Evolutionary conservation across 2,329 filamentous ascomycete species (phyloP).

Genomic region (Curvularia sp.): DNA sequence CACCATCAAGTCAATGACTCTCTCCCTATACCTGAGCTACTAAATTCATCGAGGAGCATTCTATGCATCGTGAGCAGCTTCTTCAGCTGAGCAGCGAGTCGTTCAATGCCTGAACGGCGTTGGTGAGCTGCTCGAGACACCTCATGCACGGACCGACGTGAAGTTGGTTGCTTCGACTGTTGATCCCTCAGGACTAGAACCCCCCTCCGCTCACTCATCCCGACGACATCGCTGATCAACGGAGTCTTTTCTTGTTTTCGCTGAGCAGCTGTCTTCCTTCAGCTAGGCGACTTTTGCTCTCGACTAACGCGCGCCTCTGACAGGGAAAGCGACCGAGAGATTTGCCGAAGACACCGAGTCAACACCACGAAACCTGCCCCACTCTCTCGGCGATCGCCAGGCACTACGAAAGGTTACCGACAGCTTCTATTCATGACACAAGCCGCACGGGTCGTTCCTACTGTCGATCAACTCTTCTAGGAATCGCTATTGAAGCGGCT

Average conservation of each 20-base stretch:
- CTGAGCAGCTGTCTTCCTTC: not conserved
- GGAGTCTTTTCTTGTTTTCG: not conserved
- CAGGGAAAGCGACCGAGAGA: slow-evolving; percentile 4
- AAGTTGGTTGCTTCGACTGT: slow-evolving; percentile 5
- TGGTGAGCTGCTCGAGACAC: slow-evolving; percentile 1
- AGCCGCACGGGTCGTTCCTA: not conserved
- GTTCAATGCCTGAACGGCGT: not conserved
- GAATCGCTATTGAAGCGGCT: not conserved
- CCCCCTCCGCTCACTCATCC: not conserved
- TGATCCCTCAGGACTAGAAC: not conserved
- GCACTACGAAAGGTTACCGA: not conserved
- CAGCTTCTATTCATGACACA: not conserved
- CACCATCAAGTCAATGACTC: not conserved
- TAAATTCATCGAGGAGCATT: not conserved
- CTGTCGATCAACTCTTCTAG: not conserved
- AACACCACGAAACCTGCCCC: not conserved
- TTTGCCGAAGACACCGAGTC: slow-evolving; percentile 9
- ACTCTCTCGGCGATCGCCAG: not conserved
- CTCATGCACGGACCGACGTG: slow-evolving; percentile 6
- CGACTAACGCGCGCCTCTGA: not conserved
- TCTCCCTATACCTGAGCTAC: not conserved
- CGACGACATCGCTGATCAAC: not conserved
- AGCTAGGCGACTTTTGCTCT: not conserved
- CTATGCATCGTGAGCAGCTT: not conserved
- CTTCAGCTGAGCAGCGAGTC: too few species aligned